Percentiles rank a stretch among this genome's conserved stretches.
Evolutionary conservation across 768 basidiomycete species (phyloP).

Genomic region (Pulveroboletus ravenelii): DNA sequence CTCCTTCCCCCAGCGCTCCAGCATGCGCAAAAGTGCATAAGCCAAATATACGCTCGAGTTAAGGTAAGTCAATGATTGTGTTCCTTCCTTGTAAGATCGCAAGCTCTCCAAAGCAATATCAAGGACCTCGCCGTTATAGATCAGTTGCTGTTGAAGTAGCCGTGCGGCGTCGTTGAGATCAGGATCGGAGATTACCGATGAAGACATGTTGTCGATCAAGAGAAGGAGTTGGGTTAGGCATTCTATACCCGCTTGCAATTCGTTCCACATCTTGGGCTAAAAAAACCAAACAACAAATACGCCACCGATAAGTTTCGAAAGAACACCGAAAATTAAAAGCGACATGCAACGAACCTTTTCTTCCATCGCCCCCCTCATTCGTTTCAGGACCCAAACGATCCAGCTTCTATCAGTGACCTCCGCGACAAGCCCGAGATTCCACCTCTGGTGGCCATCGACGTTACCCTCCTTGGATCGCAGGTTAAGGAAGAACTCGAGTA

Average conservation of each 20-base stretch:
- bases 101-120: constrained; percentile 82
- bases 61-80: constrained; percentile 76
- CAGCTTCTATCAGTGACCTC: constrained; percentile 83
- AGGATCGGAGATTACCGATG: constrained; percentile 36
- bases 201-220: constrained; percentile 81
- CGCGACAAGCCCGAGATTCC: constrained; percentile 70
- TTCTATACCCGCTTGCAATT: constrained; percentile 90
- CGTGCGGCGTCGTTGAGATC: constrained; percentile 70
- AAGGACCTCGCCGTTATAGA: constrained; percentile 93
- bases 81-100: constrained; percentile 72
- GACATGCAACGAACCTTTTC: constrained; percentile 62
- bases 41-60: constrained; percentile 82
- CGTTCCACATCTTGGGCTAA: constrained; percentile 91
- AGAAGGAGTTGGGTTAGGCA: constrained; percentile 90
- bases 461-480: constrained; percentile 37
- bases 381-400: constrained; percentile 85
- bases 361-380: constrained; percentile 86
- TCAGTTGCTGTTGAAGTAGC: constrained; percentile 80
- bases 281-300: constrained; percentile 3
- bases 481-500: constrained; percentile 83
- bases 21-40: constrained; percentile 80
- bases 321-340: neutral
- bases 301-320: constrained; percentile 8
- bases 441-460: constrained; percentile 32
- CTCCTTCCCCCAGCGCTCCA: constrained; percentile 82